Conservation (phyloP, 2,329 filamentous ascomycete species). For the Aureobasidium sp. region DNA sequence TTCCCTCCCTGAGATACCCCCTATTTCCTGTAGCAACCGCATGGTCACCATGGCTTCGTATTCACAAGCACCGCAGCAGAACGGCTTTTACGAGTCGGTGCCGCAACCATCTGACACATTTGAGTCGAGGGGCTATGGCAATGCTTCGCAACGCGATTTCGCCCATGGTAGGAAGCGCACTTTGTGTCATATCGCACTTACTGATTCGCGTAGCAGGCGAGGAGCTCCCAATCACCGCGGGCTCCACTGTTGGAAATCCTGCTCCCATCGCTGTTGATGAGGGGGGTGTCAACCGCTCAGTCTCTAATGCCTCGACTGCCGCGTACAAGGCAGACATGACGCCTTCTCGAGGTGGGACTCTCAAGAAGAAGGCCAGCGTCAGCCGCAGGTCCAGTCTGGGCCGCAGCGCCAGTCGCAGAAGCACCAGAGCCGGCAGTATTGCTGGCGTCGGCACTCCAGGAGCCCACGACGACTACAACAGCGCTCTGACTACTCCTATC, state of each 20-base stretch:
- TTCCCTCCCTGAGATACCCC: neutral
- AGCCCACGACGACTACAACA: slow-evolving; percentile 66
- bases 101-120: slow-evolving; percentile 34
- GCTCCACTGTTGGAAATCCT: slow-evolving; percentile 63
- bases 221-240: slow-evolving; percentile 12
- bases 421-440: slow-evolving; percentile 72
- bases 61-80: slow-evolving; percentile 25
- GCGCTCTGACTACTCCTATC: slow-evolving; percentile 82
- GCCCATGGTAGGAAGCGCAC: slow-evolving; percentile 30
- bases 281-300: slow-evolving; percentile 51
- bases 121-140: slow-evolving; percentile 30
- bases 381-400: slow-evolving; percentile 67
- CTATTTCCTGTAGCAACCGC: neutral
- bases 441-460: slow-evolving; percentile 55
- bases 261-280: slow-evolving; percentile 61
- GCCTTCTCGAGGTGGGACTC: slow-evolving; percentile 59
- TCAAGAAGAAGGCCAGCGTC: slow-evolving; percentile 83
- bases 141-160: slow-evolving; percentile 30
- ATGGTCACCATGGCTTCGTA: slow-evolving; percentile 21
- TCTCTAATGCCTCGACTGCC: slow-evolving; percentile 49
- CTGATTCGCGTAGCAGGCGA: slow-evolving; percentile 13
- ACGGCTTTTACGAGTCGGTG: slow-evolving; percentile 32
- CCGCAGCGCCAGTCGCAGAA: slow-evolving; percentile 72
- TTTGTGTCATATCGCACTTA: slow-evolving; percentile 31
- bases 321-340: slow-evolving; percentile 36